Evolutionary conservation across 192 early-diverging fungal species (phyloP), one percentile per base, ranked within the genome.

Genomic region (Mortierella claussenii): DNA sequence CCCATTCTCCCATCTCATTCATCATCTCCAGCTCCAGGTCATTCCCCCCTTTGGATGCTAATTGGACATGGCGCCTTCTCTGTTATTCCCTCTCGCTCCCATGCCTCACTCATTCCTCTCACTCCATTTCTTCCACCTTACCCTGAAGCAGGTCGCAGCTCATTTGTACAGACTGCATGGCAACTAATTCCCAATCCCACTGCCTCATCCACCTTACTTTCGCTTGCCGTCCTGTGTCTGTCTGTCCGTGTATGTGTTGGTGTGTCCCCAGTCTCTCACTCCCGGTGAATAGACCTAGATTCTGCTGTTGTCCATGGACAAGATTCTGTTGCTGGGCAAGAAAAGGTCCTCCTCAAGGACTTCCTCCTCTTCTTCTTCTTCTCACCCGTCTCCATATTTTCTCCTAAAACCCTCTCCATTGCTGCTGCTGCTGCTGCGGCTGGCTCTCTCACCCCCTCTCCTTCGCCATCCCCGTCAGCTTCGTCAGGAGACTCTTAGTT

Each of bases 91-190:
- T n/a, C n/a, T n/a, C n/a, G n/a, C n/a, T n/a, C n/a, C n/a, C n/a
- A n/a, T n/a, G n/a, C n/a, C n/a, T n/a, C n/a, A n/a, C n/a, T n/a
- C n/a, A 40, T 40, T 10, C 37, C 27, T 32, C 50, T 44, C 62
- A 36, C 55, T 54, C 51, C 0, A 31, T 40, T 40, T 40, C 68
- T 69, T 69, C 68, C 68, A 69, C 52, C 58, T 69, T 61, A 59
- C 58, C 68, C 68, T 58, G 55, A 58, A n/a, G n/a, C n/a, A n/a
- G n/a, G n/a, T n/a, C n/a, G n/a, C n/a, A n/a, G n/a, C n/a, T n/a
- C n/a, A n/a, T n/a, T n/a, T n/a, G 65, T 24, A 7, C 47, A 32
- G n/a, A 30, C 18, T 33, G 10, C 48, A 11, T 61, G 12, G 15
- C 49, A 43, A 60, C 54, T 69, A 47, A 23, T 57, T 59, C 53